Evolutionary conservation across 164 flowering plant species (phyloP), one percentile per base, ranked within the genome.

Genomic region (Saururus chinensis): DNA sequence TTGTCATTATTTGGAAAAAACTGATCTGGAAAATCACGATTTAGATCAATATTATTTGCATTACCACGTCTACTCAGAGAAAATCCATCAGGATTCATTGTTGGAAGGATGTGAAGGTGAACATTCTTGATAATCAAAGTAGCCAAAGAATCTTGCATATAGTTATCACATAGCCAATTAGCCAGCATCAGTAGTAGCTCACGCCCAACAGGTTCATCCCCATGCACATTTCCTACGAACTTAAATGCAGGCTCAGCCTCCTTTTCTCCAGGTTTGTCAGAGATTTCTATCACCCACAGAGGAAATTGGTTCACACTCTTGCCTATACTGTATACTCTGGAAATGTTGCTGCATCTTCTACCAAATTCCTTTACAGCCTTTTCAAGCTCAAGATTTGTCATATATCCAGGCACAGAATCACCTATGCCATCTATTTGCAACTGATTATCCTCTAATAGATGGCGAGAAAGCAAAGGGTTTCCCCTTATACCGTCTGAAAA

Each of bases 121-220:
- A n/a, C n/a, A n/a, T n/a, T n/a, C n/a, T n/a, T n/a, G n/a, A n/a
- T n/a, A n/a, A n/a, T n/a, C n/a, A n/a, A n/a, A n/a, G n/a, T n/a
- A n/a, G n/a, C 98, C 96, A 92, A 76, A 22, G 91, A 82, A 70
- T 93, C 89, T 69, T 75, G 88, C 80, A 60, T 49, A 68, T 88
- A 76, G 69, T 90, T 90, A 72, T 90, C 91, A 68, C 98, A 93
- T 60, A 93, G 73, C 97, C 98, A 93, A 74, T 93, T 84, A 25
- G 89, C 96, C 64, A 93, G 87, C 60, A 65, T 79, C 57, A 93
- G 21, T 40, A 90, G 75, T 66, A 93, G 85, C 66, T 93, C 98
- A 59, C 98, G 96, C 20, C 98, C 98, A 23, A 92, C 97, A 63
- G 98, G 97, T 76, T 93, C 98, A 80, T 93, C 97, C 51, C 98